Percentiles rank a stretch among this genome's conserved stretches.
Evolutionary conservation across 345 rosid genomes (phyloP).

Genomic region (Pugionium cornutum): DNA sequence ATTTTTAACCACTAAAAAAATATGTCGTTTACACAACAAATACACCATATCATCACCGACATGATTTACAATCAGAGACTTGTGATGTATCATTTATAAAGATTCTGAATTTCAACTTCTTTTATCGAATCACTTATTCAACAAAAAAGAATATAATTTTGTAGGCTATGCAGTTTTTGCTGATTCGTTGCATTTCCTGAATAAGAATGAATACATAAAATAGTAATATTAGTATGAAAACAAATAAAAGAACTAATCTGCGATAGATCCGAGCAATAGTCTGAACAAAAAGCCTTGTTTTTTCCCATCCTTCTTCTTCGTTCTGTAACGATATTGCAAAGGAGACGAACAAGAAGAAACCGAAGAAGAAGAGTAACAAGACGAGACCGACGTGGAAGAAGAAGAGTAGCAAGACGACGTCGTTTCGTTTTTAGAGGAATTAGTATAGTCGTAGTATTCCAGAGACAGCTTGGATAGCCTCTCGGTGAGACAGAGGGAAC

Average conservation of each 20-base stretch:
- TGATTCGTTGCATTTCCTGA: not conserved
- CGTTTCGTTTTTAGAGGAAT: conserved; percentile 15
- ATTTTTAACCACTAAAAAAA: too few relatives aligned
- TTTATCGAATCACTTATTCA: too few relatives aligned
- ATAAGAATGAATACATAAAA: conserved; percentile 9
- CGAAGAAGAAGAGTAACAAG: conserved; percentile 35
- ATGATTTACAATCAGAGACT: too few relatives aligned
- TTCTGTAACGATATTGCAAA: conserved; percentile 32
- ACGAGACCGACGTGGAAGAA: conserved; percentile 31
- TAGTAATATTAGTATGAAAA: not conserved
- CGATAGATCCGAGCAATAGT: conserved; percentile 39
- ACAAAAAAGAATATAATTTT: too few relatives aligned
- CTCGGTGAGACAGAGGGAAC: conserved; percentile 41
- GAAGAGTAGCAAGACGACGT: conserved; percentile 16
- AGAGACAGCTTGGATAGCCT: conserved; percentile 36
- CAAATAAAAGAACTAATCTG: conserved; percentile 29
- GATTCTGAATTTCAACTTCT: too few relatives aligned
- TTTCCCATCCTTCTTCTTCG: conserved; percentile 30
- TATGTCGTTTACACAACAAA: too few relatives aligned
- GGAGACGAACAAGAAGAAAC: conserved; percentile 42
- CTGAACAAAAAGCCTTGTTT: conserved; percentile 38
- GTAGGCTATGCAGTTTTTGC: too few relatives aligned
- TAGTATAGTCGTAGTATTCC: conserved; percentile 25
- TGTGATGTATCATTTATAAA: too few relatives aligned
- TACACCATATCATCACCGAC: too few relatives aligned